Evolutionary conservation across 139 green algal genomes (phyloP).

Genomic region (Yamagishiella unicocca): DNA sequence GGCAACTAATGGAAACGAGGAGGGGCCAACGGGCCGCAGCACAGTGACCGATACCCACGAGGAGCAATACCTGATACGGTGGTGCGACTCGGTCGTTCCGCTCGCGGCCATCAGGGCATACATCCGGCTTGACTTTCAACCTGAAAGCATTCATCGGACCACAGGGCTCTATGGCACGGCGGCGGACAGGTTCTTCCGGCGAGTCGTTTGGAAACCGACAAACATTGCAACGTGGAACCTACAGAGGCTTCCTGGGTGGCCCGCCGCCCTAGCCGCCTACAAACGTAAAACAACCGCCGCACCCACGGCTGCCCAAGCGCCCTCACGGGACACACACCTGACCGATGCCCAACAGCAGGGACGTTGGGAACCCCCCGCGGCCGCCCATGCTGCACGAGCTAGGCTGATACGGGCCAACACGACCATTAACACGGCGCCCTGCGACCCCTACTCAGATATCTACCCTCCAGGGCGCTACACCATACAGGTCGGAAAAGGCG

Average conservation of each 20-base stretch:
- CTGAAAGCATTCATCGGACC: not conserved
- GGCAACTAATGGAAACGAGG: not conserved
- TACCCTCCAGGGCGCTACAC: too few relatives aligned
- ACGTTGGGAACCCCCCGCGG: not conserved
- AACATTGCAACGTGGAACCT: not conserved
- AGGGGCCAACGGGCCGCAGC: not conserved
- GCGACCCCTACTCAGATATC: too few relatives aligned
- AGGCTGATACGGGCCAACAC: too few relatives aligned
- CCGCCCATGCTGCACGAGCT: too few relatives aligned
- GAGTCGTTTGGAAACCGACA: too few relatives aligned
- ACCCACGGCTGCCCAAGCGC: not conserved
- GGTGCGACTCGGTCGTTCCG: too few relatives aligned
- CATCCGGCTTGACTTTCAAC: not conserved
- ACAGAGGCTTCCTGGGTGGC: not conserved
- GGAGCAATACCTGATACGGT: not conserved
- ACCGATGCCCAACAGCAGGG: not conserved
- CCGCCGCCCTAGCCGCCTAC: not conserved
- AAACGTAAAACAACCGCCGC: not conserved
- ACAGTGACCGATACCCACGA: not conserved
- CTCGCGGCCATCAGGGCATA: not conserved
- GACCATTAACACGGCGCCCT: too few relatives aligned
- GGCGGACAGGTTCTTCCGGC: too few relatives aligned
- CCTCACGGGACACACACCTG: not conserved
- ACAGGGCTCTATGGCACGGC: not conserved
- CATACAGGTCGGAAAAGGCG: too few relatives aligned